These are phyloP conservation scores for Chlorella sp. DNA, from an alignment of 139 green algal genomes.

Conservation along the genomic window DNA sequence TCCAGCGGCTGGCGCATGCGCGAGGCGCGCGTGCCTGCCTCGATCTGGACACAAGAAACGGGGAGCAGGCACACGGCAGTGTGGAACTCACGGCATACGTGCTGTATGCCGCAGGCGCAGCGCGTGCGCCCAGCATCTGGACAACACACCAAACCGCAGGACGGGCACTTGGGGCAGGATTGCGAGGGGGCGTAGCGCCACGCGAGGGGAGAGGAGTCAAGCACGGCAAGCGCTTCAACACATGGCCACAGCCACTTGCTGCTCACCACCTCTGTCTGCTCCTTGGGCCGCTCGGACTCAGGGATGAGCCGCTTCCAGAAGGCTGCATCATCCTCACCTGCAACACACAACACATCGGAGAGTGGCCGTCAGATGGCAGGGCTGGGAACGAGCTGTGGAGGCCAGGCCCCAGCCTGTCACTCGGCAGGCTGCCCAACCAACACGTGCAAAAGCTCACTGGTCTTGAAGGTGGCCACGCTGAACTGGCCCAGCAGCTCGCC, in stretches of 20 bases:
- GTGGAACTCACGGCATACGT: no score
- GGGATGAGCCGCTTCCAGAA: slow-evolving; percentile 95
- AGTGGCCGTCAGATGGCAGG: background rate
- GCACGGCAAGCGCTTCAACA: no score
- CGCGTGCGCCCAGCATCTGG: no score
- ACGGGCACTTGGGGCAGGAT: background rate
- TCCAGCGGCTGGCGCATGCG: slow-evolving; percentile 22
- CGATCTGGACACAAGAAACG: background rate
- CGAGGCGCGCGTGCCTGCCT: background rate
- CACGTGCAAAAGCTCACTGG: slow-evolving; percentile 11
- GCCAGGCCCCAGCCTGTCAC: no score
- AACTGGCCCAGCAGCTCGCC: slow-evolving; percentile 87
- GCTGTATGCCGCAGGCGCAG: no score
- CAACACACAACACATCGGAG: background rate
- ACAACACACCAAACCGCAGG: no score
- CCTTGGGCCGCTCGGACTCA: slow-evolving; percentile 54
- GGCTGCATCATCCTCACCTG: slow-evolving; percentile 86
- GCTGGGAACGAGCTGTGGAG: background rate
- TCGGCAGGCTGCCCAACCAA: no score
- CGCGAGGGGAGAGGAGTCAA: background rate
- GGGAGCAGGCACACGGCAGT: background rate
- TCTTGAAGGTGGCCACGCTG: slow-evolving; percentile 91
- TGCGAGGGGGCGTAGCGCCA: no score
- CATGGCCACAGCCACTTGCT: background rate
- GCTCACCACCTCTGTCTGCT: slow-evolving; percentile 34